Evolutionary conservation across 768 basidiomycete genomes (phyloP).

Genomic region (Mycena maculata): DNA sequence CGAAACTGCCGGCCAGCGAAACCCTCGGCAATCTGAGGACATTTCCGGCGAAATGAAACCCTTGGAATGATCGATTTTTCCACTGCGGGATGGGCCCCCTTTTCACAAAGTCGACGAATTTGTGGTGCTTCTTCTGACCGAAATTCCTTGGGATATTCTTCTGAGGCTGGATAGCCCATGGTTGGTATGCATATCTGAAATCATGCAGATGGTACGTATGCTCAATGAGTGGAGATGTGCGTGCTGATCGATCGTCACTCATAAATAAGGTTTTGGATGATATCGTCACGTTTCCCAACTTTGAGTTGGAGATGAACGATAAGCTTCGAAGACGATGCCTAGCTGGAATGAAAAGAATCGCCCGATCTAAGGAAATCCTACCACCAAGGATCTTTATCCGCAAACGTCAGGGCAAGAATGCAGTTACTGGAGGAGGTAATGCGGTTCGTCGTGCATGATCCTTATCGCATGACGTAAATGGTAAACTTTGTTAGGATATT

Average conservation of each 20-base stretch:
- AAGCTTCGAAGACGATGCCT: neutral
- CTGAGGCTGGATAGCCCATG: neutral
- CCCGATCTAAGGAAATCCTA: neutral
- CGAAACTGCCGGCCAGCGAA: no score
- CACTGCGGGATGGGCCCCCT: neutral
- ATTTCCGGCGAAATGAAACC: no score
- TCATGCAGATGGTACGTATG: neutral
- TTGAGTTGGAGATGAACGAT: constrained; percentile 2
- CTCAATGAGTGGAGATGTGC: neutral
- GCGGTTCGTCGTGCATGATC: neutral
- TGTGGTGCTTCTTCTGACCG: neutral
- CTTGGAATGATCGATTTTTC: no score
- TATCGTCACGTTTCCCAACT: constrained; percentile 4
- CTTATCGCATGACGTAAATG: neutral
- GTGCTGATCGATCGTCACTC: neutral
- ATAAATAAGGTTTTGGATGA: constrained; percentile 1
- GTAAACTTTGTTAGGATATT: constrained; percentile 3
- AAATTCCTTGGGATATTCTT: neutral
- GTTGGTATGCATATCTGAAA: neutral
- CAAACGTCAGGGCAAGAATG: neutral
- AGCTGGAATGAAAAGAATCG: neutral
- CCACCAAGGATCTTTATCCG: constrained; percentile 3
- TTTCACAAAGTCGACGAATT: neutral
- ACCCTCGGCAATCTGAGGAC: no score
- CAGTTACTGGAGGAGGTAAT: constrained; percentile 6